These are phyloP conservation scores for Penicillium sclerotigenum DNA, from an alignment of 2,329 filamentous ascomycete genomes.

Conservation along the genomic window DNA sequence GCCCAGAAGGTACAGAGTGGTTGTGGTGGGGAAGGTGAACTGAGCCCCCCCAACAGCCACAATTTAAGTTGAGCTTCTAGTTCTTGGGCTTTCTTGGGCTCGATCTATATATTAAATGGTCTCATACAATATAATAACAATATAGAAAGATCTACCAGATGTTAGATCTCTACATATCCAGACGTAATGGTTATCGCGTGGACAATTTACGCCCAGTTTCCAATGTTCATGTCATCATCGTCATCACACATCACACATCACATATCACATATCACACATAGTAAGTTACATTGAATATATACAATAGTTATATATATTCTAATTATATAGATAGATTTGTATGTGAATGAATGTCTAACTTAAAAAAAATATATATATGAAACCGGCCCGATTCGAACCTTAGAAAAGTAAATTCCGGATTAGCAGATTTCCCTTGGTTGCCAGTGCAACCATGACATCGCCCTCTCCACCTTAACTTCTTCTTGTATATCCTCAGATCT, in stretches of 20 bases:
- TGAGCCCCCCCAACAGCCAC: neutral
- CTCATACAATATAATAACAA: neutral
- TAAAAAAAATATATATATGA: neutral
- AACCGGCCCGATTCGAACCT: neutral
- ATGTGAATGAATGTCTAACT: no score
- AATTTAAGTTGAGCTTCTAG: neutral
- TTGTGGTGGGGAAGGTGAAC: constrained; percentile 7
- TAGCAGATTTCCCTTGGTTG: neutral
- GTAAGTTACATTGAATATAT: no score
- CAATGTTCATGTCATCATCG: constrained; percentile 8
- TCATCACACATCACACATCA: constrained; percentile 4
- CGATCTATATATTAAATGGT: neutral
- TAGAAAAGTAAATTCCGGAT: neutral
- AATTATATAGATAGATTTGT: neutral
- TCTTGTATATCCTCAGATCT: neutral
- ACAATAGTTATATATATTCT: neutral
- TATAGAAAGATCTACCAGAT: neutral
- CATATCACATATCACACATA: constrained; percentile 2
- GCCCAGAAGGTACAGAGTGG: neutral
- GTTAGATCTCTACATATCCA: neutral
- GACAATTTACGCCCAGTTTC: neutral
- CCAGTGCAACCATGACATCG: constrained; percentile 10
- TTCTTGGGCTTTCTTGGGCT: neutral
- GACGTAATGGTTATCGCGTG: neutral
- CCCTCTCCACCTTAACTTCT: constrained; percentile 3